These are phyloP conservation scores for Saururus chinensis DNA, from an alignment of 164 flowering plant species.

Conservation along the genomic window DNA sequence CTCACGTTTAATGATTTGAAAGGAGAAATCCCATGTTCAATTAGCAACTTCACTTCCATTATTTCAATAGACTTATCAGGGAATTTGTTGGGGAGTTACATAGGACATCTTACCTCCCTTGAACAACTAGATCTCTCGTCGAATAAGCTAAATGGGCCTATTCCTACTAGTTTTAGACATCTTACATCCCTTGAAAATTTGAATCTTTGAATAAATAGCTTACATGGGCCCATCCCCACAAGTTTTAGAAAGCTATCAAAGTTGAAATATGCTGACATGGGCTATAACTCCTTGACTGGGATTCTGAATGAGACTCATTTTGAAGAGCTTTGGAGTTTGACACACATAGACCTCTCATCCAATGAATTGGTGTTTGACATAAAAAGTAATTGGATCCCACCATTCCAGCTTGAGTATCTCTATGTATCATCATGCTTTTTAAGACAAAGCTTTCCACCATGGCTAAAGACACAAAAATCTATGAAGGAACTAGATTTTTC, in stretches of 20 bases:
- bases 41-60: background rate
- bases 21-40: background rate
- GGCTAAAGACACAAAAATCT: slow-evolving; percentile 20
- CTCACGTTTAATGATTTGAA: background rate
- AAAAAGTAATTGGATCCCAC: slow-evolving; percentile 15
- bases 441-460: slow-evolving; percentile 13
- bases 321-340: background rate
- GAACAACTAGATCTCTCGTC: too few relatives aligned
- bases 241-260: too few relatives aligned
- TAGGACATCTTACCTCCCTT: too few relatives aligned
- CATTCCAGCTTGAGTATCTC: slow-evolving; percentile 12
- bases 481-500: background rate
- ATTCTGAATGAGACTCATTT: slow-evolving; percentile 2
- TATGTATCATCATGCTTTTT: slow-evolving; percentile 6
- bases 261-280: background rate
- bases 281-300: background rate
- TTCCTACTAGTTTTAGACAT: too few relatives aligned
- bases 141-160: too few relatives aligned
- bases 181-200: too few relatives aligned
- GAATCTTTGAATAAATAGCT: background rate
- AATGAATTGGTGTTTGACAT: slow-evolving; percentile 10
- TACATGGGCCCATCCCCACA: too few relatives aligned
- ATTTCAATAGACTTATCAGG: too few relatives aligned
- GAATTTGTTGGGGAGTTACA: too few relatives aligned
- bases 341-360: background rate